phyloP scores from a whole-genome alignment of 1,284 basidiomycete genomes.

The Cryptococcus deneoformans region DNA sequence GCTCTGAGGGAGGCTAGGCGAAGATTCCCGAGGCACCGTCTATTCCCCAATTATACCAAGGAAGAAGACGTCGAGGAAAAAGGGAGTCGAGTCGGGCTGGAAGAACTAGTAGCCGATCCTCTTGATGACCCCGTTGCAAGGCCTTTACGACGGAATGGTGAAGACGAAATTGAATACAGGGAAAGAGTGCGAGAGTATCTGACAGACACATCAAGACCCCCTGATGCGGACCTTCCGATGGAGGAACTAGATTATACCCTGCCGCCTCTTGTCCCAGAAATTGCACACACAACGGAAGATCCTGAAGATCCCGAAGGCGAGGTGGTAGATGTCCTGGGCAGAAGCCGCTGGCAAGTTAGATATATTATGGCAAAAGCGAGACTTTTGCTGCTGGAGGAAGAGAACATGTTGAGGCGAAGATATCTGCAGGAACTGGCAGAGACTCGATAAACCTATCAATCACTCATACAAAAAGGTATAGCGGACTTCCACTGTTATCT shows the following conservation, averaged over 20 bases:
- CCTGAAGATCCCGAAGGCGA: neutral
- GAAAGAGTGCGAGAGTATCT: neutral
- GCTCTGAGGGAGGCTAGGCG: neutral
- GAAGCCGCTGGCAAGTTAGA: conserved; percentile 34
- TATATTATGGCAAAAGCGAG: conserved; percentile 47
- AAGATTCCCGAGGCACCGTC: neutral
- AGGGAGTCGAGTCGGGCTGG: neutral
- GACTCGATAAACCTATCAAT: neutral
- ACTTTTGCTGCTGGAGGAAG: conserved; percentile 46
- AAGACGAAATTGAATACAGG: neutral
- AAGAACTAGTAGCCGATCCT: neutral
- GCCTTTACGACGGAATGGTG: neutral
- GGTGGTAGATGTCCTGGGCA: conserved; percentile 26
- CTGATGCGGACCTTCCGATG: neutral
- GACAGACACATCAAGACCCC: neutral
- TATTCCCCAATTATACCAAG: neutral
- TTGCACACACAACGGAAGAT: neutral
- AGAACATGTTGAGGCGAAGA: conserved; percentile 39
- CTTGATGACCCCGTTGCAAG: neutral
- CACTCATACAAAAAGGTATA: neutral
- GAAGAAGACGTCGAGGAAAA: neutral
- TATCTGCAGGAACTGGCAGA: conserved; percentile 16
- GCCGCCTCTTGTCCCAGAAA: neutral
- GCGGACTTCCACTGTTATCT: no score
- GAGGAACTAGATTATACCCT: neutral